phyloP scores from a whole-genome alignment of 306 rosid genomes.

The Acacia confusa region DNA sequence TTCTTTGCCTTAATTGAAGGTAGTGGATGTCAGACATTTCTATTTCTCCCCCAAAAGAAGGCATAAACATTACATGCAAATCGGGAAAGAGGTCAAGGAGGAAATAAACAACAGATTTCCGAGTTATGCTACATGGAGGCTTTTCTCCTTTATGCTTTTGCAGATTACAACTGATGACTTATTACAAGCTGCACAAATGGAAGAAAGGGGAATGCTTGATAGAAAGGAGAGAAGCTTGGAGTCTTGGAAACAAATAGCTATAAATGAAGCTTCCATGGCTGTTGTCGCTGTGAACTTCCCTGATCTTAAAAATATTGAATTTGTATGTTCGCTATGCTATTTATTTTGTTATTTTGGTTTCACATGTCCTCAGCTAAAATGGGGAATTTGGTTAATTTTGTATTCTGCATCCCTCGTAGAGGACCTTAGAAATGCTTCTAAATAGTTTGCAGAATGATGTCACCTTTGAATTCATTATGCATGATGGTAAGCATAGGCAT shows the following conservation, averaged over 20 bases:
- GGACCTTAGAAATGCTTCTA: background rate
- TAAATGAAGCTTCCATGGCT: conserved; percentile 94
- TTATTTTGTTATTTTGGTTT: conserved; percentile 20
- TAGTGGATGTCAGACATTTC: background rate
- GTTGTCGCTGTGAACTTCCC: conserved; percentile 88
- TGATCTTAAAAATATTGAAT: conserved; percentile 78
- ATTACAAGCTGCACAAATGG: conserved; percentile 99
- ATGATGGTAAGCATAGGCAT: background rate
- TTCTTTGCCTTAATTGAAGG: background rate
- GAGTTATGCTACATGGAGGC: conserved; percentile 17
- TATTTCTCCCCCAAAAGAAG: conserved; percentile 8
- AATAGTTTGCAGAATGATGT: background rate
- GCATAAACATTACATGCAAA: background rate
- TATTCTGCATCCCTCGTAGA: background rate
- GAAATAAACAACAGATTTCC: conserved; percentile 21
- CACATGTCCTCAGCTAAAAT: conserved; percentile 16
- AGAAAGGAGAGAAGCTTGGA: conserved; percentile 82
- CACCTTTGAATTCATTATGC: conserved; percentile 9
- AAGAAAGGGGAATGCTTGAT: conserved; percentile 98
- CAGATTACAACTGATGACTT: conserved; percentile 97
- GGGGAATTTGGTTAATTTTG: background rate
- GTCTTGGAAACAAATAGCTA: conserved; percentile 91
- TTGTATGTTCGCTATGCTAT: conserved; percentile 58
- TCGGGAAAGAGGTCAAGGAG: conserved; percentile 5
- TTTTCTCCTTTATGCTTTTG: conserved; percentile 35